Percentiles rank a stretch among this genome's conserved stretches.
Conservation (phyloP, 768 basidiomycete species). For the Nidularia pulvinata region DNA sequence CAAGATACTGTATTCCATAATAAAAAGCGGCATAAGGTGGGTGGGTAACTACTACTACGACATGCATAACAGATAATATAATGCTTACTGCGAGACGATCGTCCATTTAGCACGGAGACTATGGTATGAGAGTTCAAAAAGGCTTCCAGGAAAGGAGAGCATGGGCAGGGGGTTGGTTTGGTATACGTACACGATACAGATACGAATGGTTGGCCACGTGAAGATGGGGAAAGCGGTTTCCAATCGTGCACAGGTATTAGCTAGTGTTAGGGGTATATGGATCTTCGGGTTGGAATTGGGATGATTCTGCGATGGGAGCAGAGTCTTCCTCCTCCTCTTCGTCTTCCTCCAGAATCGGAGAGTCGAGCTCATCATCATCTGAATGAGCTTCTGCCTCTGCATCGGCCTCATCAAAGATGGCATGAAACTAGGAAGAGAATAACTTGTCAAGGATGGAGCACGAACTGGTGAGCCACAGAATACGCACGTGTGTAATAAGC, state of each 20-base stretch:
- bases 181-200: neutral
- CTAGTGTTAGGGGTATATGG: neutral
- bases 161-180: neutral
- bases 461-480: neutral
- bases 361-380: constrained; percentile 51
- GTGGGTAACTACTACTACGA: constrained; percentile 1
- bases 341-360: constrained; percentile 67
- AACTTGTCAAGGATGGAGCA: constrained; percentile 1
- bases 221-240: neutral
- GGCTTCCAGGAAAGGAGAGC: neutral
- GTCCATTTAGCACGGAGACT: constrained; percentile 10
- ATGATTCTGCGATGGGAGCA: neutral
- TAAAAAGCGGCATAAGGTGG: neutral
- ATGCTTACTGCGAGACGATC: constrained; percentile 9
- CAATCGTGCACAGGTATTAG: neutral
- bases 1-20: no score
- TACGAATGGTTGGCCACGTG: no score
- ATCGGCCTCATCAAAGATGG: constrained; percentile 75
- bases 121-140: constrained; percentile 3
- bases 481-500: constrained; percentile 72
- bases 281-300: neutral
- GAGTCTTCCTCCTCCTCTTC: constrained; percentile 42
- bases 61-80: constrained; percentile 10
- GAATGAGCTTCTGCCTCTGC: constrained; percentile 59
- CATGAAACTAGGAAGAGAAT: constrained; percentile 42